Percentiles rank a stretch among this genome's conserved stretches.
Evolutionary conservation across 805 yeast genomes (phyloP).

Genomic region (Helenozyma rhizophorensis): DNA sequence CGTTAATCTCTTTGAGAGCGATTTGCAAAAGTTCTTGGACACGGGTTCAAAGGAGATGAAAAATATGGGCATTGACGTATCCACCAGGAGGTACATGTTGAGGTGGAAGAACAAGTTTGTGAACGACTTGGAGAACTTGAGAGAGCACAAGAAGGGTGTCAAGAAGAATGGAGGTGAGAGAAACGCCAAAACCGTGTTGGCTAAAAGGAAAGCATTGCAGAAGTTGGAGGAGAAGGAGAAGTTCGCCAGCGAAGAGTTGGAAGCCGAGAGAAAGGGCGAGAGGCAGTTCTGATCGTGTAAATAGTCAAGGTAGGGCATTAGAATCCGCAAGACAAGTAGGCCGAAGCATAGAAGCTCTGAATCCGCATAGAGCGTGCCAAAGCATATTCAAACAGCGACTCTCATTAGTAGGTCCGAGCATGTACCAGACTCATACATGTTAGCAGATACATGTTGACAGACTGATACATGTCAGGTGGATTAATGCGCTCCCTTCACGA

Average conservation of each 20-base stretch:
- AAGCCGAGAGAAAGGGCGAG: conserved; percentile 40
- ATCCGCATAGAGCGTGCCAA: no score
- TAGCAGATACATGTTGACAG: no score
- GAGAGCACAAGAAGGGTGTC: conserved; percentile 60
- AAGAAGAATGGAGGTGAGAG: conserved; percentile 86
- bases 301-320: conserved; percentile 4
- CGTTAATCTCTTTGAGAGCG: conserved; percentile 57
- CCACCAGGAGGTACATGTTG: conserved; percentile 68
- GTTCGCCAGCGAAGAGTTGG: conserved; percentile 33
- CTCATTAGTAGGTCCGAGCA: no score
- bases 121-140: conserved; percentile 48
- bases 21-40: conserved; percentile 56
- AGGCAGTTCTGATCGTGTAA: conserved; percentile 29
- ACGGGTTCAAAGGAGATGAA: conserved; percentile 57
- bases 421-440: no score
- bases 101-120: conserved; percentile 67
- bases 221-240: conserved; percentile 49
- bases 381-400: no score
- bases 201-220: conserved; percentile 58
- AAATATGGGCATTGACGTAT: conserved; percentile 69
- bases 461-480: no score
- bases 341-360: no score
- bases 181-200: conserved; percentile 49
- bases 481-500: no score
- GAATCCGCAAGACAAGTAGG: no score